A percentile compares a stretch with the other conserved stretches of the same genome.
Conservation (phyloP, 345 rosid species). For the Excoecaria cochinchinensis region DNA sequence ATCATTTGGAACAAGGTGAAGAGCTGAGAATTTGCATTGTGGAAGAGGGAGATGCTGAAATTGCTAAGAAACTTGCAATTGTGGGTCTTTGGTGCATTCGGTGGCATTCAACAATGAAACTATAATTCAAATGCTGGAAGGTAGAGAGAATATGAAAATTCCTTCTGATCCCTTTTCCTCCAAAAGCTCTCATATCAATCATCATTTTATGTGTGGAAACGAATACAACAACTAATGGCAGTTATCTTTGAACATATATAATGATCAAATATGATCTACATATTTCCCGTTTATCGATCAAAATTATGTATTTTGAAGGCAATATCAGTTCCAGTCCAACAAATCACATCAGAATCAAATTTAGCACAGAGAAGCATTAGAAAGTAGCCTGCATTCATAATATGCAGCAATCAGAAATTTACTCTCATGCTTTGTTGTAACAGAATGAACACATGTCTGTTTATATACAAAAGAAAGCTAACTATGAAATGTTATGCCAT, state of each 20-base stretch:
- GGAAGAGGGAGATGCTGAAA: not conserved
- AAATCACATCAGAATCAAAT: no score
- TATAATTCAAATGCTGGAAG: conserved; percentile 12
- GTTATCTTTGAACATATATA: not conserved
- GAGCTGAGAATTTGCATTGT: not conserved
- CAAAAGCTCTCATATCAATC: not conserved
- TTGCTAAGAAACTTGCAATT: conserved; percentile 10
- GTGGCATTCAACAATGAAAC: conserved; percentile 5
- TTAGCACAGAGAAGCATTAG: no score
- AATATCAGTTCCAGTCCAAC: no score
- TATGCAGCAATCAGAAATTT: not conserved
- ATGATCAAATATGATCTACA: not conserved
- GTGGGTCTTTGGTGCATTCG: conserved; percentile 13
- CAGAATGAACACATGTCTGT: no score
- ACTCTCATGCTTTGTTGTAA: not conserved
- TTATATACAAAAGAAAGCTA: not conserved
- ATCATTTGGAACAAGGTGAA: conserved; percentile 2
- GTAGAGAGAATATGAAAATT: not conserved
- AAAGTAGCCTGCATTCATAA: no score
- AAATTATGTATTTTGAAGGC: not conserved
- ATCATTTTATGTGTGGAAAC: not conserved
- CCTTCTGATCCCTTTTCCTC: conserved; percentile 7
- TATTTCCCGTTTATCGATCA: not conserved
- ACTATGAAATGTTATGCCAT: not conserved
- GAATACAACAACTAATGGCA: not conserved